Evolutionary conservation across 352 stramenopile genomes (phyloP).

Genomic region (Pythium inflatum): DNA sequence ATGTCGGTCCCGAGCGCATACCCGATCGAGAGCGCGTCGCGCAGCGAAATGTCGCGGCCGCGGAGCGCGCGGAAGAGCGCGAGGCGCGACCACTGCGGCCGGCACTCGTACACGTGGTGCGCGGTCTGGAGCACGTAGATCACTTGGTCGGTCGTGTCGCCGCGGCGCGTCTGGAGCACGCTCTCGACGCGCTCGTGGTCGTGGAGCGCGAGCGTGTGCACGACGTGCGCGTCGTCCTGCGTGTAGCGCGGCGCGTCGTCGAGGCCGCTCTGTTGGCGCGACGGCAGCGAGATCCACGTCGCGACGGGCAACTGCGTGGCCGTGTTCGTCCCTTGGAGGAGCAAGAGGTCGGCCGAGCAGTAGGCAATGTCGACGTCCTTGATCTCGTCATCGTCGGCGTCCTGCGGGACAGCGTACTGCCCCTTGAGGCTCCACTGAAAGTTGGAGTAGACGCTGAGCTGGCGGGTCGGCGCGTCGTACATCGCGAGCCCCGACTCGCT

Average conservation of each 20-base stretch:
- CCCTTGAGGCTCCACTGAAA: conserved; percentile 78
- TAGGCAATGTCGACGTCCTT: conserved; percentile 71
- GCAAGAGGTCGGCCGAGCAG: conserved; percentile 81
- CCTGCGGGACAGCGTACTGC: conserved; percentile 63
- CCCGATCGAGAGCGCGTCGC: conserved; percentile 80
- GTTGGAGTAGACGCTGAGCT: conserved; percentile 73
- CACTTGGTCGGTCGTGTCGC: conserved; percentile 41
- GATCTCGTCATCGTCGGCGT: not conserved
- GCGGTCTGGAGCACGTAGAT: conserved; percentile 85
- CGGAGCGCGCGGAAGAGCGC: conserved; percentile 80
- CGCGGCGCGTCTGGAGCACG: conserved; percentile 49
- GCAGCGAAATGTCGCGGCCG: conserved; percentile 53
- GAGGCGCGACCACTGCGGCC: conserved; percentile 82
- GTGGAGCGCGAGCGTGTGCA: conserved; percentile 80
- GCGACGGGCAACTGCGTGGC: conserved; percentile 50
- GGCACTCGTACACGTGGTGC: conserved; percentile 86
- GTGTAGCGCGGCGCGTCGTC: conserved; percentile 33
- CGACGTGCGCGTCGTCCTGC: conserved; percentile 59
- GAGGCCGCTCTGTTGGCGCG: conserved; percentile 53
- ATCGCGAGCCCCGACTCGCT: conserved; percentile 75
- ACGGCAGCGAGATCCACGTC: conserved; percentile 82
- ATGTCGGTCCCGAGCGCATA: conserved; percentile 88
- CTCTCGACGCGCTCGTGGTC: conserved; percentile 73
- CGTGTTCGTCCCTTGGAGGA: conserved; percentile 64
- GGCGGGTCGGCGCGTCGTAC: conserved; percentile 59